Conservation (phyloP, 768 basidiomycete genomes). For the Rhodotorula paludigena region DNA sequence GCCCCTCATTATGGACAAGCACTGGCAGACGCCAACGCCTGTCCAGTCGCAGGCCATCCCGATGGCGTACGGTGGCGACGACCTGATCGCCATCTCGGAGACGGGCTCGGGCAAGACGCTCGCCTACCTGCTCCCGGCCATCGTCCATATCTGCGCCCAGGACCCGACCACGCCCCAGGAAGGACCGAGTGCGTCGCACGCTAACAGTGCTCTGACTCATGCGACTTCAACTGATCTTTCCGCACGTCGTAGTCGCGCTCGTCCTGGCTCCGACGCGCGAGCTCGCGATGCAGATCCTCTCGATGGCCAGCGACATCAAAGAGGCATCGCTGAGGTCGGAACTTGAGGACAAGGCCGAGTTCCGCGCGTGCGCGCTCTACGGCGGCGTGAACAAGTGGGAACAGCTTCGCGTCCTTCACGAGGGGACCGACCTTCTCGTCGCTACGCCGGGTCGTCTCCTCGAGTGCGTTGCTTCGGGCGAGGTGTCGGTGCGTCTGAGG, state of each 20-base stretch:
- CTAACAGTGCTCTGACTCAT: background rate
- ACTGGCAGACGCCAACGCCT: slow-evolving; percentile 75
- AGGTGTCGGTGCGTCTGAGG: slow-evolving; percentile 85
- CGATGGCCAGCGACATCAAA: slow-evolving; percentile 83
- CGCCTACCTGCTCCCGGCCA: slow-evolving; percentile 85
- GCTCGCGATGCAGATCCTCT: slow-evolving; percentile 66
- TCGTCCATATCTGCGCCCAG: slow-evolving; percentile 64
- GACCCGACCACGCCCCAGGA: slow-evolving; percentile 60
- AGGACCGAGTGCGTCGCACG: slow-evolving; percentile 67
- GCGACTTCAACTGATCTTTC: background rate
- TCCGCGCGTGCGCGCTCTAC: too few relatives aligned
- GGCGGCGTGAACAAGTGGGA: slow-evolving; percentile 84
- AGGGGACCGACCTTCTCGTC: slow-evolving; percentile 82
- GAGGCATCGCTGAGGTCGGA: too few relatives aligned
- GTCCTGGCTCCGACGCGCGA: slow-evolving; percentile 90
- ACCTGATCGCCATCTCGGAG: slow-evolving; percentile 90
- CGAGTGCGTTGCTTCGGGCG: slow-evolving; percentile 87
- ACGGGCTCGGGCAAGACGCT: slow-evolving; percentile 97
- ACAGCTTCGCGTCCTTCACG: slow-evolving; percentile 62
- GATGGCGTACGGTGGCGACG: slow-evolving; percentile 81
- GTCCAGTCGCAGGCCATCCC: slow-evolving; percentile 97
- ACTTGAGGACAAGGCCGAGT: too few relatives aligned
- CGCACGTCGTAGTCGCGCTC: slow-evolving; percentile 54
- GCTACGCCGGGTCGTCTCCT: slow-evolving; percentile 93
- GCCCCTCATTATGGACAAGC: slow-evolving; percentile 73